Base-by-base conservation (phyloP, 1,139 yeast genomes). In the Geotrichum candidum region DNA sequence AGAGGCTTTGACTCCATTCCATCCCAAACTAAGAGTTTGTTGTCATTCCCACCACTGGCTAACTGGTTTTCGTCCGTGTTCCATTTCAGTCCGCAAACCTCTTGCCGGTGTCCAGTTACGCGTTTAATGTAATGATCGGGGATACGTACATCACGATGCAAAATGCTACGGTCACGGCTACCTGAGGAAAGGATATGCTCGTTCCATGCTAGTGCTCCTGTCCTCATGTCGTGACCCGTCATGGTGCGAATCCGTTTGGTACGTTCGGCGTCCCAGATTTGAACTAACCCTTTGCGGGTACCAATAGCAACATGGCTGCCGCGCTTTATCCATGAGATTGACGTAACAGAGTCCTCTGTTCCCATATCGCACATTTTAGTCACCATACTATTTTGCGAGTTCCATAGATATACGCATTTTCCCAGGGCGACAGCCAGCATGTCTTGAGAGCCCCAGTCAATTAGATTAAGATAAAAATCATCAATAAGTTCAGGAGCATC, bases 401-500 rank as follows among this genome's bases (percentile, higher is more conserved):
- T 92, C 92, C 98, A 92, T 29, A 92, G 77, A 72, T 94, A 94
- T 0, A 92, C 97, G 58, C 90, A 82, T 61, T 89, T 85, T 0
- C 96, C 96, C 54, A 94, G 78, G 0, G 97, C 98, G 10, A 94
- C 99, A 0, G 96, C 97, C 50, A 94, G 76, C 35, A 89, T 78
- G 73, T 92, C 96, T 65, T 87, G 91, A 46, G 90, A 84, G 0
- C 98, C 97, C 99, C 99, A 94, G 73, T 94, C 98, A 1, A 94
- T 89, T 64, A 94, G 78, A 72, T 94, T 95, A 54, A 91, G 80
- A 72, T 94, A 94, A 72, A 92, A 94, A 73, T 94, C 98, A 73
- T 95, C 99, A 11, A 91, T 89, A 50, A 95, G 78, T 63, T 91
- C 96, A 0, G 99, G 99, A 0, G 99, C 99, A 76, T 94, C 99